phyloP scores from a whole-genome alignment of 164 flowering plant species.

The Annona cherimola region DNA sequence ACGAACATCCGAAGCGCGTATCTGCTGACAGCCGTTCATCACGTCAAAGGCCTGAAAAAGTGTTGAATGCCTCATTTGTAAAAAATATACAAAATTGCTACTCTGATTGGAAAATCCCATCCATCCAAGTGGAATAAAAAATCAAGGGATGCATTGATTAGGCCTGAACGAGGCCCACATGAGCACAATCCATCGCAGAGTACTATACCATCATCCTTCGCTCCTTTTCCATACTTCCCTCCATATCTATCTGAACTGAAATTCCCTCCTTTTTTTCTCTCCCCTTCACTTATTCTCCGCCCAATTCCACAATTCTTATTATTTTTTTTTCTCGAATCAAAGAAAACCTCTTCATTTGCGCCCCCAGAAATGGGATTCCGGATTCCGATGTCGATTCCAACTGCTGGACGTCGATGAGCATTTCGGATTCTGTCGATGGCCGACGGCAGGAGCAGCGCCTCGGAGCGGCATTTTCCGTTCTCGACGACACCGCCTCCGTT shows the following conservation, averaged over 20 bases:
- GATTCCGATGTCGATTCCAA: neutral
- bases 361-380: neutral
- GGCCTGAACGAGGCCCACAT: no score
- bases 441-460: conserved; percentile 25
- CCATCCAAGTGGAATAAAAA: no score
- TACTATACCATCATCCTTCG: no score
- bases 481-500: conserved; percentile 28
- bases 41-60: no score
- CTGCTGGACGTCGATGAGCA: neutral
- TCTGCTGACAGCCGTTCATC: no score
- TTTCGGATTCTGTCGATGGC: conserved; percentile 29
- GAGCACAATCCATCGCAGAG: no score
- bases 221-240: conserved; percentile 47
- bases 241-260: conserved; percentile 77
- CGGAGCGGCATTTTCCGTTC: conserved; percentile 25
- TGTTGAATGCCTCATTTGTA: no score
- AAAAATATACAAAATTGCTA: no score
- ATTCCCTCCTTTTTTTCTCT: conserved; percentile 56
- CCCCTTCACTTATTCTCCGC: conserved; percentile 48
- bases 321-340: conserved; percentile 1
- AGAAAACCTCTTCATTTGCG: conserved; percentile 5
- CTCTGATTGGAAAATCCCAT: no score
- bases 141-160: no score
- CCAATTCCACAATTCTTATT: conserved; percentile 13
- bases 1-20: no score